These are phyloP conservation scores for Suillus americanus DNA, from an alignment of 768 basidiomycete genomes.

Conservation along the genomic window DNA sequence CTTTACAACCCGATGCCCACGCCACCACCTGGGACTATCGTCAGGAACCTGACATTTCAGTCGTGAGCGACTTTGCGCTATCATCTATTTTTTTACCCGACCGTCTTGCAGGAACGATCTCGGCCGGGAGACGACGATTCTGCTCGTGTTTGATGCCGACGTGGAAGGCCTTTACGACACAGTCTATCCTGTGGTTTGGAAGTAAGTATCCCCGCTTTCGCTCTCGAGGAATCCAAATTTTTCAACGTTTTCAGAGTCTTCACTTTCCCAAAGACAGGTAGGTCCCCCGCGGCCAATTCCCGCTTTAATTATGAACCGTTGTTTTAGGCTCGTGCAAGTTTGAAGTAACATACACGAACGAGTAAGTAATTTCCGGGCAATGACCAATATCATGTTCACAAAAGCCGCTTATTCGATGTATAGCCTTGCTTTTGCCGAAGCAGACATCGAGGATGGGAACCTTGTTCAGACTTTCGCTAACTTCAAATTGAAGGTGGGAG, in stretches of 20 bases:
- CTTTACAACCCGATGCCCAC: background rate
- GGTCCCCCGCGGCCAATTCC: background rate
- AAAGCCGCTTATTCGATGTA: background rate
- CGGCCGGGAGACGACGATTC: background rate
- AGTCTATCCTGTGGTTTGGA: background rate
- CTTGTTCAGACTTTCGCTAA: accelerated
- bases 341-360: background rate
- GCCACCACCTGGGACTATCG: background rate
- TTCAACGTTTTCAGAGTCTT: background rate
- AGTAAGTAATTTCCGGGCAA: background rate
- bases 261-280: background rate
- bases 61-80: background rate
- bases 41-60: slow-evolving; percentile 1
- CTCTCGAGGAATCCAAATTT: background rate
- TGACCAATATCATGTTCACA: background rate
- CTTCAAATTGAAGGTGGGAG: background rate
- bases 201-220: background rate
- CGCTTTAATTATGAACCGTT: background rate
- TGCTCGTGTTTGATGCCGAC: background rate
- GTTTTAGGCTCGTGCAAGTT: background rate
- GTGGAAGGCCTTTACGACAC: background rate
- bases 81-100: background rate
- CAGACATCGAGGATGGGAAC: background rate
- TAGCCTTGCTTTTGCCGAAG: background rate
- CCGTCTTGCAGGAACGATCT: background rate